Evolutionary conservation across 306 rosid species (phyloP).

Genomic region (Adenanthera pavonina): DNA sequence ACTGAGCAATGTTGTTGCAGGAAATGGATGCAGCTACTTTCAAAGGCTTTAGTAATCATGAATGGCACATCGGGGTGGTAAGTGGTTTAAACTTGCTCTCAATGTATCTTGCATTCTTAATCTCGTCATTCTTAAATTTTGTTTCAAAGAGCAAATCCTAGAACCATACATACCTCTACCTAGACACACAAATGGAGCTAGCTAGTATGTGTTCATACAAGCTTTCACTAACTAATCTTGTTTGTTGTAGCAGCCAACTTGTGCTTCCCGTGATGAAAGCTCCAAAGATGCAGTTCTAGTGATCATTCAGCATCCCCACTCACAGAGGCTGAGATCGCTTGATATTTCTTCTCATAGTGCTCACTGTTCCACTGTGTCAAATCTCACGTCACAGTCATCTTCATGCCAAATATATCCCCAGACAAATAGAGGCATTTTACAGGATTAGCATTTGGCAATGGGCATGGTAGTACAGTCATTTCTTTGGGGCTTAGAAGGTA

Average conservation of each 20-base stretch:
- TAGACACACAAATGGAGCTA: background rate
- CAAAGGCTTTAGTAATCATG: conserved; percentile 70
- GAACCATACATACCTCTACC: background rate
- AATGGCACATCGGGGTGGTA: conserved; percentile 97
- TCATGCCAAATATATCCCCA: conserved; percentile 34
- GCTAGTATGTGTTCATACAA: background rate
- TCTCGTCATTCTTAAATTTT: background rate
- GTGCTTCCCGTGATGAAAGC: conserved; percentile 45
- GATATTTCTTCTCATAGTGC: conserved; percentile 39
- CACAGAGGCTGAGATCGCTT: conserved; percentile 46
- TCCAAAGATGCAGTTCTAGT: conserved; percentile 69
- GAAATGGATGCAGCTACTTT: conserved; percentile 92
- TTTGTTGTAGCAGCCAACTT: conserved; percentile 66
- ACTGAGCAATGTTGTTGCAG: conserved; percentile 52
- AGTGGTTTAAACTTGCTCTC: conserved; percentile 37
- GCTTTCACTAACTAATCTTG: background rate
- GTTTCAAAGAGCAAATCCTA: conserved; percentile 5
- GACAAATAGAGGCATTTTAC: conserved; percentile 8
- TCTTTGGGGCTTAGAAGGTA: background rate
- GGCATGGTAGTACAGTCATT: conserved; percentile 21
- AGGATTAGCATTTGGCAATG: conserved; percentile 32
- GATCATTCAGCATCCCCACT: conserved; percentile 80
- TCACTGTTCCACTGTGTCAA: conserved; percentile 30
- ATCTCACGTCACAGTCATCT: conserved; percentile 39
- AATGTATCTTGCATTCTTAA: background rate